Base-by-base conservation (phyloP, 257 asterid species). In the Solanum clarkiae region DNA sequence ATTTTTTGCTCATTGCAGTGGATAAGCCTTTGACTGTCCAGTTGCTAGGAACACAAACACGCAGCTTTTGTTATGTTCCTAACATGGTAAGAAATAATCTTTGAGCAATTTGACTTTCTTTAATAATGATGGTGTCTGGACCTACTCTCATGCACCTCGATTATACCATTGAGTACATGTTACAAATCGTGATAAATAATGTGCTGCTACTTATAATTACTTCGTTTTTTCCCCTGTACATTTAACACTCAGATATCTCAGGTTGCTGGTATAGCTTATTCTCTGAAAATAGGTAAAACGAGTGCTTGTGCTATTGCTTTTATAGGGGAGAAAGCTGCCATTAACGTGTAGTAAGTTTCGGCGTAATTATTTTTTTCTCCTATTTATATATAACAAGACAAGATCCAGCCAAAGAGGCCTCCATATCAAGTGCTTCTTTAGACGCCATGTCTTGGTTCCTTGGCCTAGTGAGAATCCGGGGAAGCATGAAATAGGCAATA, bases 211-310 rank as follows among this genome's bases (percentile, higher is more conserved):
- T 24, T 63, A 22, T 45, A 66, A 57, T 47, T 62, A 85, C 51
- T 79, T 8, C 69, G n/a, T 11, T 56, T 36, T 36, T 36, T n/a
- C 42, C 84, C 16, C 72, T 86, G 24, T 3, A 5, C 20, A 29
- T 66, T 17, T 93, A 95, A 97, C 63, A 95, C 99, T 11, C 99
- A 97, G 91, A 92, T 97, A 84, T 98, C 98, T 89, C 99, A 97
- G 85, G 99, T 98, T 54, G 99, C 91, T 4, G 99, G 99, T 7
- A 96, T 90, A 71, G 99, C 98, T 66, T 97, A 97, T 89, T 93
- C 98, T 16, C 94, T 97, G 57, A 97, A 95, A 87, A 92, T 95
- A 96, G 98, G 95, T n/a, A 86, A 89, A 17, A 93, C 87, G 88
- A 92, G 91, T 42, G 97, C 99, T 0, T 97, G 99, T 22, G 97